phyloP scores from a whole-genome alignment of 1,284 basidiomycete genomes.

The Cryptococcus jaspeensis region DNA sequence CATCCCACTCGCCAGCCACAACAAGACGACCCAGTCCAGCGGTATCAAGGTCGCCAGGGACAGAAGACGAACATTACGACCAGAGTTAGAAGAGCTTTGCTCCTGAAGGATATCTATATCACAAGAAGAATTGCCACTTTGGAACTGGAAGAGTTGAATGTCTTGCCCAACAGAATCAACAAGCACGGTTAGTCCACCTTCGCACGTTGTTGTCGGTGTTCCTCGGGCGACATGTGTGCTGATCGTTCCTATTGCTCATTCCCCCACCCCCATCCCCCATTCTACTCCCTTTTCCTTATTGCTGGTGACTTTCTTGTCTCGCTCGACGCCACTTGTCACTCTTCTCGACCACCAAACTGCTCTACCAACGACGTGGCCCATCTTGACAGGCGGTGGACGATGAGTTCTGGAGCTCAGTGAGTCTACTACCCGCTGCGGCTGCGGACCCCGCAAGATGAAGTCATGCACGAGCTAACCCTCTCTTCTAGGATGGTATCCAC shows the following conservation, averaged over 20 bases:
- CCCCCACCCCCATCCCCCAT: neutral
- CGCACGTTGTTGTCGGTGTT: neutral
- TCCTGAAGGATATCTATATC: too few relatives aligned
- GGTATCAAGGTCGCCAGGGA: too few relatives aligned
- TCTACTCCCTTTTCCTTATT: neutral
- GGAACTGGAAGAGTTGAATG: neutral
- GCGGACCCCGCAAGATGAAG: neutral
- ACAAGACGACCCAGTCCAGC: too few relatives aligned
- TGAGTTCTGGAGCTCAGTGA: slow-evolving; percentile 16
- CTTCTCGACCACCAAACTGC: slow-evolving; percentile 2
- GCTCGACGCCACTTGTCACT: neutral
- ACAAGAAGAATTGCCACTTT: neutral
- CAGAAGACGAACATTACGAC: too few relatives aligned
- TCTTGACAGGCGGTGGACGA: slow-evolving; percentile 12
- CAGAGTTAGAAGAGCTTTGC: too few relatives aligned
- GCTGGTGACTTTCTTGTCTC: too few relatives aligned
- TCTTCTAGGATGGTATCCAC: slow-evolving; percentile 26
- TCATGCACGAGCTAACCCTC: too few relatives aligned
- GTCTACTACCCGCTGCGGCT: neutral
- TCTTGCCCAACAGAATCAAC: neutral
- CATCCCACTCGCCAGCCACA: too few relatives aligned
- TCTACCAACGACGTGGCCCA: slow-evolving; percentile 5
- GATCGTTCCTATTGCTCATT: neutral
- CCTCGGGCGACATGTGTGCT: neutral
- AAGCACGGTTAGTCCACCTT: neutral